Conservation (phyloP, 2,329 filamentous ascomycete genomes). For the Drechslerella dactyloides region DNA sequence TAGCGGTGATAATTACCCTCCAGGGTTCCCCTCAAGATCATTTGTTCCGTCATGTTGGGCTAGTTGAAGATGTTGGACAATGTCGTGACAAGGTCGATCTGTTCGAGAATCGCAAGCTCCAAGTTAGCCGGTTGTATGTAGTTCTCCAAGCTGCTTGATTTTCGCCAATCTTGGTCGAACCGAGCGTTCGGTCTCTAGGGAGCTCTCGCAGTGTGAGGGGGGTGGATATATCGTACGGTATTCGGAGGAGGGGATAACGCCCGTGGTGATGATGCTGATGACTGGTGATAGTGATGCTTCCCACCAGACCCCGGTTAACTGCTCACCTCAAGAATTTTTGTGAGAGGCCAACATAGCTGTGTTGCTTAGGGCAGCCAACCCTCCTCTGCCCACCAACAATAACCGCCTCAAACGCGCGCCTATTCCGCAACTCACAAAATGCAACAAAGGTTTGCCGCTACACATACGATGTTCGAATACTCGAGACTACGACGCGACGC, state of each 20-base stretch:
- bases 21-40: conserved; percentile 55
- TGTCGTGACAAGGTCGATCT: conserved; percentile 34
- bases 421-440: conserved; percentile 26
- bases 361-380: conserved; percentile 51
- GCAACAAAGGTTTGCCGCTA: too few species aligned
- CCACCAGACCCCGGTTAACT: conserved; percentile 35
- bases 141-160: conserved; percentile 24
- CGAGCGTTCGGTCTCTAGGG: conserved; percentile 6
- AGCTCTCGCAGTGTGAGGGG: conserved; percentile 14
- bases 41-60: conserved; percentile 49
- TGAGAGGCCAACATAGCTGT: conserved; percentile 30
- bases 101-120: conserved; percentile 17
- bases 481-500: too few species aligned
- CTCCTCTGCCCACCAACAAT: conserved; percentile 19
- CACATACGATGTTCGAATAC: background rate
- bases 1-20: conserved; percentile 53
- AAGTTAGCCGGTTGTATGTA: conserved; percentile 31
- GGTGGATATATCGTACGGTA: conserved; percentile 42
- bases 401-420: conserved; percentile 10
- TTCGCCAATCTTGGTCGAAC: conserved; percentile 13
- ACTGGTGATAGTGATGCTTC: conserved; percentile 42
- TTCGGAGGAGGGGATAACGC: conserved; percentile 34
- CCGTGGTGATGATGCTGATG: conserved; percentile 49
- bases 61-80: conserved; percentile 30
- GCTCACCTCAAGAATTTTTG: conserved; percentile 49